Base-by-base conservation (phyloP, 768 basidiomycete genomes). In the Tylopilus subfusipes region DNA sequence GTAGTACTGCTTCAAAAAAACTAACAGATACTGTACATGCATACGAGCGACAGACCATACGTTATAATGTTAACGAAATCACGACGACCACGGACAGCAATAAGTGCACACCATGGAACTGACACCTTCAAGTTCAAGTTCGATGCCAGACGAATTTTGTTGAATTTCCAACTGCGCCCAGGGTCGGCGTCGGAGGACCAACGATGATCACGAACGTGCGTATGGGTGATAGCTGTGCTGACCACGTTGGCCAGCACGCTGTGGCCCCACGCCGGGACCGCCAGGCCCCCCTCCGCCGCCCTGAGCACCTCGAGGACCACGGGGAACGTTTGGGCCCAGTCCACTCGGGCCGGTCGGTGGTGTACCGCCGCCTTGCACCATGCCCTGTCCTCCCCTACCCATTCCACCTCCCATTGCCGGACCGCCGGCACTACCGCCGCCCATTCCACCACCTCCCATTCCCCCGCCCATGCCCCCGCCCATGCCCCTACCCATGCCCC, bases 201-300 rank as follows among this genome's bases (percentile, higher is more conserved):
- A 27, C 19, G 52, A 47, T 49, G 25, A 48, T 61, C 59, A 62
- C 66, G 68, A 89, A 60, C 89, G 85, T 30, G 88, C 85, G 61
- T 93, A 93, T 0, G 90, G 90, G 63, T 92, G 90, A 72, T 87
- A 93, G 59, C 83, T 82, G 70, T 91, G 88, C 63, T 88, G 85
- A 31, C 90, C 88, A 33, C 89, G 74, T 63, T 86, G 84, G 2
- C 73, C 78, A 12, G 82, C 79, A 52, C 90, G 78, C 69, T 89
- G 87, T 4, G 88, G 89, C 0, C 89, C 89, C 49, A 85, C 84
- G 3, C 79, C 72, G 7, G 77, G 80, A 14, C 76, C 79, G 62
- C 81, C 78, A 2, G 72, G 74, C 0, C 74, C 77, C 14, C 73
- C 72, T n/a, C 77, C 76, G 7, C 82, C 83, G 16, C 77, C 77